Conservation (phyloP, 768 basidiomycete genomes). For the Mycena leptocephala region DNA sequence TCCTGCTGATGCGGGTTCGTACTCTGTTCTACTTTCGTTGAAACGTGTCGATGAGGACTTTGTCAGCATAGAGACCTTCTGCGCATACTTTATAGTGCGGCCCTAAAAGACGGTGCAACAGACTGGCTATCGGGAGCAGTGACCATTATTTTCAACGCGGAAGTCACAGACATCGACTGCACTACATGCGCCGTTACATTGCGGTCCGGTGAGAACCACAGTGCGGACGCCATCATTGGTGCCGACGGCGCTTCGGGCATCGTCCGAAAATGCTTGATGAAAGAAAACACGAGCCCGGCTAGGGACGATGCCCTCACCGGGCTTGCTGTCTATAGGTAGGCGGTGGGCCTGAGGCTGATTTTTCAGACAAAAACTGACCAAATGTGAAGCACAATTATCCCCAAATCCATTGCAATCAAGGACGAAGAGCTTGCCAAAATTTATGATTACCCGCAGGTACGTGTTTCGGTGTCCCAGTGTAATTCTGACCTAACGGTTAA, state of each 20-base stretch:
- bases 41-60: too few species aligned
- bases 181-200: conserved; percentile 5
- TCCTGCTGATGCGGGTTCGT: too few species aligned
- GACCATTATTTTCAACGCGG: conserved; percentile 1
- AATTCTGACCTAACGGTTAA: neutral
- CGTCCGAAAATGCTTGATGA: too few species aligned
- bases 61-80: conserved; percentile 25
- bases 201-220: neutral
- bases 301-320: too few species aligned
- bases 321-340: too few species aligned
- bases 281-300: too few species aligned
- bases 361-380: too few species aligned
- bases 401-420: neutral
- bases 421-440: neutral
- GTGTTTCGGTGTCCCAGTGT: neutral
- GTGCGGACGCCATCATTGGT: conserved; percentile 17
- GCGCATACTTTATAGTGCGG: conserved; percentile 6
- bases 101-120: neutral
- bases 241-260: too few species aligned
- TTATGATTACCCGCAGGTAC: conserved; percentile 3
- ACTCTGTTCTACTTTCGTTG: too few species aligned
- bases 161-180: conserved; percentile 5
- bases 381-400: conserved; percentile 14
- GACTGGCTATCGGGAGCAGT: neutral
- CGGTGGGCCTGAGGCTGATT: too few species aligned